Evolutionary conservation across 345 rosid species (phyloP).

Genomic region (Boechera retrofracta): DNA sequence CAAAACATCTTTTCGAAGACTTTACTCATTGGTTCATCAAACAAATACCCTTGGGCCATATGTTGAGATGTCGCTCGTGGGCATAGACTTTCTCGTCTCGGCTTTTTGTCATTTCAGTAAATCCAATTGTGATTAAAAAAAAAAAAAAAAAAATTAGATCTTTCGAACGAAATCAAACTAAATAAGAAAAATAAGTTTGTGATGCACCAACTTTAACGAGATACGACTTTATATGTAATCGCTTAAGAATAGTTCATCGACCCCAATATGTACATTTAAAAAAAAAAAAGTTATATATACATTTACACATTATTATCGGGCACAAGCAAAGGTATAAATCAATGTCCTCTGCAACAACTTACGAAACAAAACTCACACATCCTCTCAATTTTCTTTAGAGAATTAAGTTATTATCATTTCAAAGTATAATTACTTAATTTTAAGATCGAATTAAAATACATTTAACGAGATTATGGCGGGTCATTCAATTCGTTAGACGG

Average conservation of each 20-base stretch:
- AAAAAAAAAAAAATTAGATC: not conserved
- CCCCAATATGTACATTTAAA: not conserved
- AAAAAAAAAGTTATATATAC: not conserved
- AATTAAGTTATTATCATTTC: not conserved
- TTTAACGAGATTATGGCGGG: not conserved
- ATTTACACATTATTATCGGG: not conserved
- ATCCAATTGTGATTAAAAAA: not conserved
- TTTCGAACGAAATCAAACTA: not conserved
- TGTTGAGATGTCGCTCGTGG: conserved; percentile 24
- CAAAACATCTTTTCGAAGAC: conserved; percentile 13
- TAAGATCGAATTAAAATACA: not conserved
- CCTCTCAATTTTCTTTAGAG: not conserved
- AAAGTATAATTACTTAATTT: not conserved
- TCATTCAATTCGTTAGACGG: conserved; percentile 15
- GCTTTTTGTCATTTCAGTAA: not conserved
- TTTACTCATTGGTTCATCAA: conserved; percentile 11
- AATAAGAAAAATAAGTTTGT: not conserved
- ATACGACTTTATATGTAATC: not conserved
- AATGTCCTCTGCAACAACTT: not conserved
- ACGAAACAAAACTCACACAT: not conserved
- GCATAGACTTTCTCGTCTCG: conserved; percentile 3
- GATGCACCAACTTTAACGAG: not conserved
- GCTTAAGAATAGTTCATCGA: conserved; percentile 7
- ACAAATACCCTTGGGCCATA: conserved; percentile 13
- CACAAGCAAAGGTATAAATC: not conserved